Conservation (phyloP, 108 stramenopile genomes). For the Nannochloropsis salina region DNA sequence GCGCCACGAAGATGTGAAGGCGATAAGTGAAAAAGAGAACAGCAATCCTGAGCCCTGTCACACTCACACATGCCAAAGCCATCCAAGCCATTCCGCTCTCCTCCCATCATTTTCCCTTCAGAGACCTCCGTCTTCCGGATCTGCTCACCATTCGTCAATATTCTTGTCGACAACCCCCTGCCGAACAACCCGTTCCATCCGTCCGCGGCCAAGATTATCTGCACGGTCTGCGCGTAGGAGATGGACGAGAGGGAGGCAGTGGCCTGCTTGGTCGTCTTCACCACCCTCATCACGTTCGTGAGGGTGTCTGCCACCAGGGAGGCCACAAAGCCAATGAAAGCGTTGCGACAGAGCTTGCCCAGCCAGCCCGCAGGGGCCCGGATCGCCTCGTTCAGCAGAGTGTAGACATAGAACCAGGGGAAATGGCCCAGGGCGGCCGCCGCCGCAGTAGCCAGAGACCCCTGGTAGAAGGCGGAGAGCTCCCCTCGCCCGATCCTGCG, state of each 20-base stretch:
- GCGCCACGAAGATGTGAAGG: neutral
- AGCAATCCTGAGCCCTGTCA: too few species aligned
- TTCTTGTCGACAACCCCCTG: conserved; percentile 41
- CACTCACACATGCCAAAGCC: neutral
- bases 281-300: conserved; percentile 47
- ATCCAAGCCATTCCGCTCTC: neutral
- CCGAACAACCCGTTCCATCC: conserved; percentile 44
- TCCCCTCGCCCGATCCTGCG: conserved; percentile 51
- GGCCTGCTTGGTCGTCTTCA: conserved; percentile 46
- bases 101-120: neutral
- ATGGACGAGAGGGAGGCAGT: conserved; percentile 25
- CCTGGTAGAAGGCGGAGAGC: conserved; percentile 71
- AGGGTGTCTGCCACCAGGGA: conserved; percentile 47
- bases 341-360: conserved; percentile 40
- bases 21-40: neutral
- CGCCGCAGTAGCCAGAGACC: conserved; percentile 69
- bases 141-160: conserved; percentile 41
- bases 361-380: neutral
- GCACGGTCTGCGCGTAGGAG: conserved; percentile 30
- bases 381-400: conserved; percentile 62
- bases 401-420: conserved; percentile 70
- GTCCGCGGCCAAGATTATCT: conserved; percentile 30
- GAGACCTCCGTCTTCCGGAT: neutral
- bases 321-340: conserved; percentile 46
- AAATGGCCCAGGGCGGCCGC: conserved; percentile 73